Evolutionary conservation across 2,329 filamentous ascomycete species (phyloP).

Genomic region (Botryosphaeria dothidea): DNA sequence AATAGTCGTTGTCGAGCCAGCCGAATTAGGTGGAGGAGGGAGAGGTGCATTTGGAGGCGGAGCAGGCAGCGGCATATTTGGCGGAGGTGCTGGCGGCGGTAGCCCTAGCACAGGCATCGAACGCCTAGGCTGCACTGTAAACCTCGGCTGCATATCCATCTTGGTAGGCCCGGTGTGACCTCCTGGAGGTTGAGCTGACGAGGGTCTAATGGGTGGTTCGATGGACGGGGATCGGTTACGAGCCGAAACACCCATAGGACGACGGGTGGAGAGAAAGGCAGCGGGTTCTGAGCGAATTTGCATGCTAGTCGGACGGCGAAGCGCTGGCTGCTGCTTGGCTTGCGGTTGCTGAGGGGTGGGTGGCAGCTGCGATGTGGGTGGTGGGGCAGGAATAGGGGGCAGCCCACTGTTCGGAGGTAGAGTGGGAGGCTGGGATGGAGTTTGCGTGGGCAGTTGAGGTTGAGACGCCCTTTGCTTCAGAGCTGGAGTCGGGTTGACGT

Average conservation of each 20-base stretch:
- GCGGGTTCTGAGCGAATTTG: constrained; percentile 46
- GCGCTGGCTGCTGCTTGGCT: constrained; percentile 23
- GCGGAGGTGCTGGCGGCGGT: constrained; percentile 49
- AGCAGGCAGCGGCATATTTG: constrained; percentile 46
- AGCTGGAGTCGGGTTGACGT: constrained; percentile 10
- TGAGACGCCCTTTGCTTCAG: constrained; percentile 11
- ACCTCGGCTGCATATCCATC: constrained; percentile 17
- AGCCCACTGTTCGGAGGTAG: constrained; percentile 7
- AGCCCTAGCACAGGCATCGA: constrained; percentile 43
- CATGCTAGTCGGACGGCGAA: constrained; percentile 46
- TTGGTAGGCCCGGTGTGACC: not conserved
- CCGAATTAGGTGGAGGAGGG: not conserved
- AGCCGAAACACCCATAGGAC: constrained; percentile 24
- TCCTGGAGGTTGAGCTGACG: not conserved
- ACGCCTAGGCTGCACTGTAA: constrained; percentile 19
- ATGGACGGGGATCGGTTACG: constrained; percentile 1
- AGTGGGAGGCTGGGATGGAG: not conserved
- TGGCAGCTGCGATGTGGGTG: constrained; percentile 20
- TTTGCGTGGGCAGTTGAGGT: not conserved
- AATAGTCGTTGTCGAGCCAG: not conserved
- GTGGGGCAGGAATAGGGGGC: constrained; percentile 21
- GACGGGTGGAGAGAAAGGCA: constrained; percentile 44
- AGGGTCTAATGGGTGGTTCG: not conserved
- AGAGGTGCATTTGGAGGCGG: constrained; percentile 28
- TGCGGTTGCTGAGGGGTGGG: constrained; percentile 2